Evolutionary conservation across 345 rosid species (phyloP).

Genomic region (Lumnitzera racemosa): DNA sequence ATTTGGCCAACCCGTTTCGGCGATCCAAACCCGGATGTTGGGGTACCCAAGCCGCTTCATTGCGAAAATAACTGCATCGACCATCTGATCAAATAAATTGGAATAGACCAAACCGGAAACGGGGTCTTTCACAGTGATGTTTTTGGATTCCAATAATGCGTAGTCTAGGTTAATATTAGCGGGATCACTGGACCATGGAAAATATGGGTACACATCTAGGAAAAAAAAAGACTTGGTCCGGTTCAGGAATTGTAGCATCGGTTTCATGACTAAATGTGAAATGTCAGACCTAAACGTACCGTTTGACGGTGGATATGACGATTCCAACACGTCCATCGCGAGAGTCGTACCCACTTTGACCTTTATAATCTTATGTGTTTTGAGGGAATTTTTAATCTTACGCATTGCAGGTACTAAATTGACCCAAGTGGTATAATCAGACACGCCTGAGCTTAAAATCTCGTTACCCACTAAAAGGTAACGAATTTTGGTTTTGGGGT

Average conservation of each 20-base stretch:
- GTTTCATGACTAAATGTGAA: slow-evolving; percentile 43
- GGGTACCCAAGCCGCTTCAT: slow-evolving; percentile 70
- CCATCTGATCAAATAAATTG: slow-evolving; percentile 86
- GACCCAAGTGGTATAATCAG: slow-evolving; percentile 36
- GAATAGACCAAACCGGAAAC: slow-evolving; percentile 53
- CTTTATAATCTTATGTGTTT: slow-evolving; percentile 27
- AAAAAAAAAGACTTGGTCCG: slow-evolving; percentile 84
- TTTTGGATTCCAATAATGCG: slow-evolving; percentile 50
- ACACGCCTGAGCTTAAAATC: slow-evolving; percentile 33
- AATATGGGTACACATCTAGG: slow-evolving; percentile 77
- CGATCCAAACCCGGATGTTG: slow-evolving; percentile 68
- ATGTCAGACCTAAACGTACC: slow-evolving; percentile 73
- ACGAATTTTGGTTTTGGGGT: slow-evolving; percentile 59
- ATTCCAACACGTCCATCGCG: slow-evolving; percentile 60
- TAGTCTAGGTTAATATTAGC: slow-evolving; percentile 48
- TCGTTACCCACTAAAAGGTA: slow-evolving; percentile 89
- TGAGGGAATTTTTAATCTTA: slow-evolving; percentile 47
- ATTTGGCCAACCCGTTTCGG: slow-evolving; percentile 99
- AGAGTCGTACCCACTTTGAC: slow-evolving; percentile 75
- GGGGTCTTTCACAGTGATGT: slow-evolving; percentile 58
- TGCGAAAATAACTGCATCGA: slow-evolving; percentile 72
- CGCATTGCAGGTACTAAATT: slow-evolving; percentile 84
- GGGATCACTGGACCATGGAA: slow-evolving; percentile 65
- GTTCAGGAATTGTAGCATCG: slow-evolving; percentile 76
- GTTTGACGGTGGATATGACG: slow-evolving; percentile 79